These are phyloP conservation scores for Leccinum subgranulosum DNA, from an alignment of 768 basidiomycete genomes.

Conservation along the genomic window DNA sequence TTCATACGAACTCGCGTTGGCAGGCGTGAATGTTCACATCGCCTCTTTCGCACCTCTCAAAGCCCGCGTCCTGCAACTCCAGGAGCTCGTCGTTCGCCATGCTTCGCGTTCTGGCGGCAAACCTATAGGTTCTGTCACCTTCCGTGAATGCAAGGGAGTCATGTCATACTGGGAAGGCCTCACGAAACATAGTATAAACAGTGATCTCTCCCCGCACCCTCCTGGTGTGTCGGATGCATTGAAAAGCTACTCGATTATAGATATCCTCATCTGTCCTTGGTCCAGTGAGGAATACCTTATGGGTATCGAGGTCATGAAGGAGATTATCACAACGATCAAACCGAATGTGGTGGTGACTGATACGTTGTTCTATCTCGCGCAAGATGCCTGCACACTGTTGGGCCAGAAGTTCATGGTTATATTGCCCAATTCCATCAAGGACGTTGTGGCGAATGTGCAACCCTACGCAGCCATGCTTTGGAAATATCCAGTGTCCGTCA, in stretches of 20 bases:
- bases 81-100: constrained; percentile 1
- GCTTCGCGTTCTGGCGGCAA: not conserved
- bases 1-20: too few species aligned
- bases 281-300: constrained; percentile 4
- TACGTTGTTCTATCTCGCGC: not conserved
- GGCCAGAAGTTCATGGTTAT: constrained; percentile 6
- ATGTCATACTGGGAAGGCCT: not conserved
- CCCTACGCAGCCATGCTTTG: constrained; percentile 1
- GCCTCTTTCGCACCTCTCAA: constrained; percentile 5
- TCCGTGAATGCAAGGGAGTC: constrained; percentile 3
- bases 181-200: not conserved
- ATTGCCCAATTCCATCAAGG: constrained; percentile 1
- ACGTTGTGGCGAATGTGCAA: not conserved
- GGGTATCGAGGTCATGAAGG: not conserved
- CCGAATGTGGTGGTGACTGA: constrained; percentile 4
- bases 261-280: not conserved
- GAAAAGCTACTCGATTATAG: not conserved
- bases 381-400: constrained; percentile 6
- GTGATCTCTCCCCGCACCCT: not conserved
- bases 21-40: not conserved
- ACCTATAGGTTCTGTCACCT: constrained; percentile 1
- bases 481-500: constrained; percentile 10
- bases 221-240: constrained; percentile 1
- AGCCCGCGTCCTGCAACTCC: constrained; percentile 6
- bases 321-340: constrained; percentile 3